Base-by-base conservation (phyloP, 306 rosid genomes). In the Cyamopsis tetragonoloba region DNA sequence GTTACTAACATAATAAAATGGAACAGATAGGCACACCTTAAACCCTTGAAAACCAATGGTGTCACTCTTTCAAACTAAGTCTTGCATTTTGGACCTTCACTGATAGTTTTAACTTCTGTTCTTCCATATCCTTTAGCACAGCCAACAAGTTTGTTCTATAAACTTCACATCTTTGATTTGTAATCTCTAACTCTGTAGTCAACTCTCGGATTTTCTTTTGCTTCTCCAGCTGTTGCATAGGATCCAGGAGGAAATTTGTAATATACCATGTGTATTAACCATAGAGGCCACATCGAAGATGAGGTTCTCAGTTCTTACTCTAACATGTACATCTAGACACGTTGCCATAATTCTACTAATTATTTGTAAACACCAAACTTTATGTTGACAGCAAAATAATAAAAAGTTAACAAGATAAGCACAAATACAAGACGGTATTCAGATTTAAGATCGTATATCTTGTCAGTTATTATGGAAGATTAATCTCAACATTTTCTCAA, bases 1-100 rank as follows among this genome's bases (percentile, higher is more conserved):
- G 19, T 41, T 41, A 39, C n/a, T 31, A 69, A 58, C 59, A 18
- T 38, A 13, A 46, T 30, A 20, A 34, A 34, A 24, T 32, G 46
- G 27, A n/a, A 46, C 27, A 70, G 37, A 28, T 19, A 44, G n/a
- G 42, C 20, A 22, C 4, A 12, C 46, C 39, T 59, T 59, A 58
- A 47, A 71, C 51, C 31, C 6, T 48, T 72, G 18, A 23, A 47
- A 26, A 37, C 27, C 31, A 19, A 20, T 64, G 88, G 59, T 68
- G 9, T 72, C 83, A 91, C 72, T 91, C 98, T 73, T 85, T 91
- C 91, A 88, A 72, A 79, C 96, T 88, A 73, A 88, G 87, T 83
- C 85, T 85, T 1, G 98, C 98, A 85, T 83, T 92, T 78, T 92
- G 96, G 81, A 92, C 98, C 79, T 92, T 92, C 67, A 89, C 92